phyloP scores from a whole-genome alignment of 2,329 filamentous ascomycete genomes.

The Fusarium palustre region DNA sequence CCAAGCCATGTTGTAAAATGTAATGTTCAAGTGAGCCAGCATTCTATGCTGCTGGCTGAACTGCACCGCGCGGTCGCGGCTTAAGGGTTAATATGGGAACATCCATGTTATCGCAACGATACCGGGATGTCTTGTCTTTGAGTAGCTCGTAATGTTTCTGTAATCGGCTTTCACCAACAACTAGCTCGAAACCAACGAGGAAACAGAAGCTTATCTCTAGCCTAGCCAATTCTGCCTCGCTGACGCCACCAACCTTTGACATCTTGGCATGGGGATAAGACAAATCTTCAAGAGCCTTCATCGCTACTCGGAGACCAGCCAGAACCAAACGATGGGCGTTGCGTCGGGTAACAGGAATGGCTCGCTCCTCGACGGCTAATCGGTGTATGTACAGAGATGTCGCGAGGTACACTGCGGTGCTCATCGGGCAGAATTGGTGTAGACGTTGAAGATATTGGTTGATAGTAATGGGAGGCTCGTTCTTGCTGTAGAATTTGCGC shows the following conservation, averaged over 20 bases:
- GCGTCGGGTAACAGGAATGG: conserved; percentile 82
- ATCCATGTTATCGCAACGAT: conserved; percentile 43
- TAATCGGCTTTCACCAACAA: conserved; percentile 57
- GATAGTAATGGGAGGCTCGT: conserved; percentile 83
- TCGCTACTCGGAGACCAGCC: conserved; percentile 85
- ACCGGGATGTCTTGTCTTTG: conserved; percentile 46
- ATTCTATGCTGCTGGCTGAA: conserved; percentile 33
- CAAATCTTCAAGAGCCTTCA: conserved; percentile 94
- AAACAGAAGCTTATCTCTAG: conserved; percentile 93
- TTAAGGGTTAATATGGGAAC: conserved; percentile 48
- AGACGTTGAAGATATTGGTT: conserved; percentile 88
- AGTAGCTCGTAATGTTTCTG: conserved; percentile 52
- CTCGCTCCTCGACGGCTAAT: conserved; percentile 79
- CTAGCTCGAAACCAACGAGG: conserved; percentile 84
- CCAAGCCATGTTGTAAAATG: conserved; percentile 10
- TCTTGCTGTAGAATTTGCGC: conserved; percentile 92
- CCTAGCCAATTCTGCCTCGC: conserved; percentile 80
- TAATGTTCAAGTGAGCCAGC: not conserved
- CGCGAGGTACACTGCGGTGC: conserved; percentile 91
- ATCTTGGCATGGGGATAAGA: conserved; percentile 87
- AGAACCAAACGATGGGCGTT: conserved; percentile 90
- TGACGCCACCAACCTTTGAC: conserved; percentile 89
- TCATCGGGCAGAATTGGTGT: conserved; percentile 93
- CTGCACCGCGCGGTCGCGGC: conserved; percentile 39
- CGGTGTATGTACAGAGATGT: conserved; percentile 89